Percentiles rank a stretch among this genome's conserved stretches.
phyloP scores from a whole-genome alignment of 208 protist genomes.

The Balamuthia mandrillaris region DNA sequence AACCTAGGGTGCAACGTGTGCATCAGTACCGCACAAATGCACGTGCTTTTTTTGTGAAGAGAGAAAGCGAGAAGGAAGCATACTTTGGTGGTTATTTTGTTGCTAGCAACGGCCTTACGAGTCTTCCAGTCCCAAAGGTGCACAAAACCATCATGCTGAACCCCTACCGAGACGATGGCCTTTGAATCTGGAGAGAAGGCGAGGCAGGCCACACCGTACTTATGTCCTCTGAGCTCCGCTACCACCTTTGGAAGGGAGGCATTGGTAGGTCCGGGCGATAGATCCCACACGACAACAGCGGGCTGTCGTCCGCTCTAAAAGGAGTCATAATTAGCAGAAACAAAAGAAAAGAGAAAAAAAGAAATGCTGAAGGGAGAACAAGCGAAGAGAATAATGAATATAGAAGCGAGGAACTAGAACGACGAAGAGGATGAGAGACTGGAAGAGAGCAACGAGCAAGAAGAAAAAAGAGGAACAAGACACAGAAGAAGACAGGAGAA shows the following conservation, averaged over 20 bases:
- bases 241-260: not conserved
- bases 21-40: no score
- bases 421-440: not conserved
- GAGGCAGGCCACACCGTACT: constrained; percentile 30
- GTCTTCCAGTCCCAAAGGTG: not conserved
- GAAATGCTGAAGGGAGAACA: not conserved
- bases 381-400: not conserved
- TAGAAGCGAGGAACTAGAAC: not conserved
- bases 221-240: constrained; percentile 6
- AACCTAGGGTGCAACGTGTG: no score
- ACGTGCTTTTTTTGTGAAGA: no score
- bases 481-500: not conserved
- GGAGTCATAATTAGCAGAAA: not conserved
- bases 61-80: no score
- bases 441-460: not conserved
- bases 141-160: constrained; percentile 42
- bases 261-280: no score
- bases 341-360: not conserved
- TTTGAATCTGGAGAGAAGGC: constrained; percentile 54
- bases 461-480: not conserved
- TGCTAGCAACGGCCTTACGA: not conserved
- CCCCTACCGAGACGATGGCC: constrained; percentile 42
- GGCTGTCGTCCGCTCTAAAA: not conserved
- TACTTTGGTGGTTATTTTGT: not conserved
- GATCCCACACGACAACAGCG: constrained; percentile 40